Conservation (phyloP, 768 basidiomycete genomes). For the Naematelia encephala region DNA sequence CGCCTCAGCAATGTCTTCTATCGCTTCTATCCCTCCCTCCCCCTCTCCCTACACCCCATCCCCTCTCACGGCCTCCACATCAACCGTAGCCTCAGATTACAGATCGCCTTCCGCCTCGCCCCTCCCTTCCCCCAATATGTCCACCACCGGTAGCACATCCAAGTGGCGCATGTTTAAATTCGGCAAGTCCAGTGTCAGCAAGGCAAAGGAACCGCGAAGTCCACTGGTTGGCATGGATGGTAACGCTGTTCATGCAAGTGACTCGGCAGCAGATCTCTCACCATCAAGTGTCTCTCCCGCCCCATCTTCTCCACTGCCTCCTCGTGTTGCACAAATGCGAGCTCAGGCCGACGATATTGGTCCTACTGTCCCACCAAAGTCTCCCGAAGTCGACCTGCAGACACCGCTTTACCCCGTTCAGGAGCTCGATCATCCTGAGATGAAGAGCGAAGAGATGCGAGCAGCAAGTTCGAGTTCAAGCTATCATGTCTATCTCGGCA, state of each 20-base stretch:
- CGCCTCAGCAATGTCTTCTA: slow-evolving; percentile 18
- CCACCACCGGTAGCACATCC: slow-evolving; percentile 11
- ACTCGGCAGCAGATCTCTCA: neutral
- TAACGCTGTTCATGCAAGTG: neutral
- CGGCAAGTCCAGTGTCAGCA: slow-evolving; percentile 12
- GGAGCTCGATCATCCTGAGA: neutral
- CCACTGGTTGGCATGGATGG: neutral
- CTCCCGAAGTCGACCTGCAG: neutral
- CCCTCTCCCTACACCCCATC: slow-evolving; percentile 16
- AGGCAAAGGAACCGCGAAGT: slow-evolving; percentile 5
- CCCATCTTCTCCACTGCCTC: neutral
- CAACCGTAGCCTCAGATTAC: slow-evolving; percentile 13
- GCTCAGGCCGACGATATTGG: slow-evolving; percentile 1
- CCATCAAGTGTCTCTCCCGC: neutral
- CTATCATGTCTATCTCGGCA: slow-evolving; percentile 14
- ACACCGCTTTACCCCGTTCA: neutral
- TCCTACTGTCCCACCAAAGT: neutral
- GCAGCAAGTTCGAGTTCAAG: slow-evolving; percentile 6
- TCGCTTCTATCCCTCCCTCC: slow-evolving; percentile 21
- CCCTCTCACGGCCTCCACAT: slow-evolving; percentile 18
- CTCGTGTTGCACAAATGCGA: neutral
- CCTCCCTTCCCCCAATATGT: slow-evolving; percentile 19
- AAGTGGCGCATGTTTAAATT: slow-evolving; percentile 29
- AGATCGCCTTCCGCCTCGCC: slow-evolving; percentile 11
- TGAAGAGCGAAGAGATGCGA: neutral